Evolutionary conservation across 1,284 basidiomycete genomes (phyloP), one percentile per base, ranked within the genome.

Genomic region (Trichosporon sp.): DNA sequence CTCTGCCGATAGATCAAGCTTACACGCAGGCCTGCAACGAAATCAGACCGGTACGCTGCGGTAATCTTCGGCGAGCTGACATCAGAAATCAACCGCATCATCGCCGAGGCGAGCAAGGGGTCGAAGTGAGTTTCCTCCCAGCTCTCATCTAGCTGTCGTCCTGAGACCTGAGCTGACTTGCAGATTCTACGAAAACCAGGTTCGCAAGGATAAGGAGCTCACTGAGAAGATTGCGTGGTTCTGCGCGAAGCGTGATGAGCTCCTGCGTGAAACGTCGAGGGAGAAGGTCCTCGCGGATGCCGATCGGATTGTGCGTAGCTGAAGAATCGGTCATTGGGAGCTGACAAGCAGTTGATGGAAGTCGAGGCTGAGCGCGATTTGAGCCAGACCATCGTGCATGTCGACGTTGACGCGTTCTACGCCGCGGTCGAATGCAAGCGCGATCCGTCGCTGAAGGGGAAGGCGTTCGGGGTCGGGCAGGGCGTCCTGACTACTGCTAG

Each of bases 401-500:
- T 84, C 16, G 82, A 84, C 73, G 79, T 84, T 81, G 77, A 84
- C 77, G 78, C 81, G 54, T 80, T 83, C 74, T 85, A 84, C 68
- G 84, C 84, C 0, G 79, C 82, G 1, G 83, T 86, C 3, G 87
- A 88, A 82, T 86, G 95, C 0, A 88, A 95, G 54, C 86, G 91
- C 68, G 88, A 96, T 78, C 94, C 95, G 1, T 85, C 86, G 12
- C 87, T 98, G 1, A 87, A 88, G 51, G 94, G 91, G 14, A 96
- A 93, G 78, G 88, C 93, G 0, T 98, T 96, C 79, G 95, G 90
- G 10, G 95, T 96, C 73, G 79, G 91, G 80, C 74, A 72, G 61
- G 92, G 92, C 6, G 91, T 96, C 2, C 81, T 96, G 16, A 90
- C 88, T 2, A 97, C 94, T 0, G 93, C 94, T 16, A 84, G 83